These are phyloP conservation scores for Aspergillus vadensis DNA, from an alignment of 2,329 filamentous ascomycete genomes.

Conservation along the genomic window DNA sequence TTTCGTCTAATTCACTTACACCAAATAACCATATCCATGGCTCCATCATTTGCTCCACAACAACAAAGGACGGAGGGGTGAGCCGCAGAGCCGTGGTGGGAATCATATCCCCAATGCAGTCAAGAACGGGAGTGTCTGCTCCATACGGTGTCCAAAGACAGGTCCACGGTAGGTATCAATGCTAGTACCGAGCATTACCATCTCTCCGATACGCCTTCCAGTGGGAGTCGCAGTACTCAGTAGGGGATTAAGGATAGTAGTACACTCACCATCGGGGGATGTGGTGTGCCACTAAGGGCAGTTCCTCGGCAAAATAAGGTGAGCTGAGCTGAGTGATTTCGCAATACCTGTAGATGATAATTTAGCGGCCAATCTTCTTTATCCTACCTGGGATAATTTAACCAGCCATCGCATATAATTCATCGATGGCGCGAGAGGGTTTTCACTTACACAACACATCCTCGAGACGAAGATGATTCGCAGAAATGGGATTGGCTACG, in stretches of 20 bases:
- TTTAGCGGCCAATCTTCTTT: neutral
- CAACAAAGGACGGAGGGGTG: conserved; percentile 8
- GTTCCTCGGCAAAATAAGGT: conserved; percentile 3
- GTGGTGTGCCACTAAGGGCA: neutral
- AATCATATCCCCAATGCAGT: neutral
- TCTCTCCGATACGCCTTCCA: neutral
- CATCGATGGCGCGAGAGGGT: neutral
- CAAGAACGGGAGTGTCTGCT: neutral
- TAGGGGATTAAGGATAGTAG: too few species aligned
- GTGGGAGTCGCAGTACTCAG: too few species aligned
- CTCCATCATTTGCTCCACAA: conserved; percentile 16
- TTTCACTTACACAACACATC: neutral
- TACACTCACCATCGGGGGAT: neutral
- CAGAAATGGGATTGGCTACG: neutral
- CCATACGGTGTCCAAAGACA: neutral
- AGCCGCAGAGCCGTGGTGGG: conserved; percentile 12
- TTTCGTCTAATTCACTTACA: conserved; percentile 12
- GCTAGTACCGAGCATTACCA: neutral
- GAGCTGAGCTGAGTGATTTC: neutral
- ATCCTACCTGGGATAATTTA: neutral
- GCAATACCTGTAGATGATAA: neutral
- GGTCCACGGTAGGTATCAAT: neutral
- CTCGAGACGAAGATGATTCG: neutral
- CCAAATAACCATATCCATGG: conserved; percentile 18
- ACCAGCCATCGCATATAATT: neutral